Conservation (phyloP, 2,329 filamentous ascomycete genomes). For the Aspergillus alliaceus region DNA sequence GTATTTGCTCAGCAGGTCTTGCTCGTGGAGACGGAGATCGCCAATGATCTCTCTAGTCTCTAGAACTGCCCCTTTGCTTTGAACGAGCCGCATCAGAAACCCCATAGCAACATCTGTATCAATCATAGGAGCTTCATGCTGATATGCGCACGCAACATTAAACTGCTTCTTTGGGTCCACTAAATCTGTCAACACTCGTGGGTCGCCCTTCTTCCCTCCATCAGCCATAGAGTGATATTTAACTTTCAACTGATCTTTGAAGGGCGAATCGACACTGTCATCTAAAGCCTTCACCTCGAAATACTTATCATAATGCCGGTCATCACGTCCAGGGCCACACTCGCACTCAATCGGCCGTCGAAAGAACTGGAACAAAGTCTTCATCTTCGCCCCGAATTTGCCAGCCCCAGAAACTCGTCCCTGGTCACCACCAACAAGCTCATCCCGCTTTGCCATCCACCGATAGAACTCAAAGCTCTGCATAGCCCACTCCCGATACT, state of each 20-base stretch:
- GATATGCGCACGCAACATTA: neutral
- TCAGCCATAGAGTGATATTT: neutral
- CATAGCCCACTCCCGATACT: neutral
- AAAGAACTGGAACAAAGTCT: slow-evolving; percentile 1
- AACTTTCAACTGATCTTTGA: neutral
- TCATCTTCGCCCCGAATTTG: neutral
- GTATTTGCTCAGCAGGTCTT: neutral
- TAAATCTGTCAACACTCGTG: neutral
- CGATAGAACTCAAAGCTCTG: neutral
- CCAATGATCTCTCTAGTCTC: neutral
- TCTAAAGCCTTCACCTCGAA: neutral
- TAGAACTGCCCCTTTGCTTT: neutral
- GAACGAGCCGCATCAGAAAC: neutral
- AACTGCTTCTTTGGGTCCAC: neutral
- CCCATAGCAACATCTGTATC: neutral
- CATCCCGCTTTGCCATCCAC: neutral
- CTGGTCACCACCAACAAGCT: neutral
- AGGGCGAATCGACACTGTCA: neutral
- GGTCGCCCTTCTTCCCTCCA: neutral
- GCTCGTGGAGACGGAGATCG: neutral
- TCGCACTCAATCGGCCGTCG: neutral
- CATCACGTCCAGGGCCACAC: neutral
- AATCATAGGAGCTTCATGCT: neutral
- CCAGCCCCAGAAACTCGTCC: neutral
- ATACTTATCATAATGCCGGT: neutral